Evolutionary conservation across 805 yeast species (phyloP).

Genomic region (Millerago galiae): DNA sequence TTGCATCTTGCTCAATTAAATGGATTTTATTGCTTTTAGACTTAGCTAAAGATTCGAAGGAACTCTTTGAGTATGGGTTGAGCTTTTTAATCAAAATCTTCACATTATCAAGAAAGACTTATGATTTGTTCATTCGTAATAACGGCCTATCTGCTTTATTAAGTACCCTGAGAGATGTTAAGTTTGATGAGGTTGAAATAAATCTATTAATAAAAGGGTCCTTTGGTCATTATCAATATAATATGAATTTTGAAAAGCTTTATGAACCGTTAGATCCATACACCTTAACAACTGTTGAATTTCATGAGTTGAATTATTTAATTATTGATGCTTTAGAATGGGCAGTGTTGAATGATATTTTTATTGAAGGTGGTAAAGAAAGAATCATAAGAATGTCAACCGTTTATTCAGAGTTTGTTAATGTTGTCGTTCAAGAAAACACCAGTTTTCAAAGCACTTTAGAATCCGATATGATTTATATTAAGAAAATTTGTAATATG

Average conservation of each 20-base stretch:
- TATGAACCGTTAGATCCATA: conserved; percentile 4
- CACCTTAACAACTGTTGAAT: conserved; percentile 15
- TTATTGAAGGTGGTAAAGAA: conserved; percentile 29
- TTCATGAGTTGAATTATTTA: conserved; percentile 40
- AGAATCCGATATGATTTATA: conserved; percentile 23
- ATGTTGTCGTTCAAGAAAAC: conserved; percentile 24
- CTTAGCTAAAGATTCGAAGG: conserved; percentile 28
- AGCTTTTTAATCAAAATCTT: conserved; percentile 46
- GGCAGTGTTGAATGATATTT: conserved; percentile 30
- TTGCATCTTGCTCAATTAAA: conserved; percentile 55
- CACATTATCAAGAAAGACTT: conserved; percentile 39
- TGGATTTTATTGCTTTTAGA: conserved; percentile 55
- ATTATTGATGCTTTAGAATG: conserved; percentile 31
- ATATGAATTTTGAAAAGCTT: conserved; percentile 16
- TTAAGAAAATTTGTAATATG: conserved; percentile 23
- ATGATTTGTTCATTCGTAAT: conserved; percentile 42
- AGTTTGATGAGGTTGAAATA: conserved; percentile 27
- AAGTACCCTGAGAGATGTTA: conserved; percentile 38
- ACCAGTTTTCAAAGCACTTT: conserved; percentile 23
- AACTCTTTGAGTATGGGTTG: conserved; percentile 25
- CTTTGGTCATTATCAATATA: conserved; percentile 35
- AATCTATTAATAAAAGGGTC: conserved; percentile 38
- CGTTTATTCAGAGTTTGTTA: conserved; percentile 20
- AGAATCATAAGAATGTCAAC: conserved; percentile 25
- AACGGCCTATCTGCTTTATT: conserved; percentile 46